Conservation (phyloP, 2,329 filamentous ascomycete genomes). For the Exophiala xenobiotica region DNA sequence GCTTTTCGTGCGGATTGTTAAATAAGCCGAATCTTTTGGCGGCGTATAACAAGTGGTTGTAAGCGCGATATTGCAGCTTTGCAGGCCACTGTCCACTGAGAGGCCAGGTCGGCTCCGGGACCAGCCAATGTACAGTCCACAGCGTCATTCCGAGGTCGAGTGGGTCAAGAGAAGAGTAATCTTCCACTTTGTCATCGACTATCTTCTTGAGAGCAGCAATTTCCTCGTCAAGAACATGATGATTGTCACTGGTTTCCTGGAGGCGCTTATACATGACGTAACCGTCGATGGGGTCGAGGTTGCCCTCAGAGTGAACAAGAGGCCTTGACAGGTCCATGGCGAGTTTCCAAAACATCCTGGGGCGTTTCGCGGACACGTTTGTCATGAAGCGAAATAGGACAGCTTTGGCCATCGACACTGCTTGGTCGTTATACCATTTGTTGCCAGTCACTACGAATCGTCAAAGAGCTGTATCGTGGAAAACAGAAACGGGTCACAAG, state of each 20-base stretch:
- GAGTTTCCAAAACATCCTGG: conserved; percentile 59
- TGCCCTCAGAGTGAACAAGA: conserved; percentile 54
- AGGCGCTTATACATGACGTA: conserved; percentile 53
- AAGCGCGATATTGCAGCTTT: conserved; percentile 33
- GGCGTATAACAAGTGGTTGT: conserved; percentile 35
- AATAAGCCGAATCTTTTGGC: conserved; percentile 36
- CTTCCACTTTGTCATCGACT: conserved; percentile 46
- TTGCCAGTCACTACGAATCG: conserved; percentile 49
- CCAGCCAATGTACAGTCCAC: conserved; percentile 56
- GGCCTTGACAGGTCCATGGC: conserved; percentile 49
- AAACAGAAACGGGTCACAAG: no score
- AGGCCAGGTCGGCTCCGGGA: conserved; percentile 28
- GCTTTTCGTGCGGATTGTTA: conserved; percentile 35
- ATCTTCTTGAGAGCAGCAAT: conserved; percentile 54
- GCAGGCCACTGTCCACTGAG: conserved; percentile 49
- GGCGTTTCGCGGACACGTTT: conserved; percentile 35
- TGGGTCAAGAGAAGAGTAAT: conserved; percentile 50
- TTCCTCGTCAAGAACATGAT: conserved; percentile 45
- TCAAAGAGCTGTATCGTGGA: no score
- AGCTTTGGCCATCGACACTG: conserved; percentile 52
- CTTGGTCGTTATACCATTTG: conserved; percentile 50
- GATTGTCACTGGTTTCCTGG: conserved; percentile 37
- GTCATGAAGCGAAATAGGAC: conserved; percentile 56
- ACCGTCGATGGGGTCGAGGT: conserved; percentile 57
- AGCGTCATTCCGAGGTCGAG: conserved; percentile 62